phyloP scores from a whole-genome alignment of 352 stramenopile genomes.

The Phytopythium kandeliae region DNA sequence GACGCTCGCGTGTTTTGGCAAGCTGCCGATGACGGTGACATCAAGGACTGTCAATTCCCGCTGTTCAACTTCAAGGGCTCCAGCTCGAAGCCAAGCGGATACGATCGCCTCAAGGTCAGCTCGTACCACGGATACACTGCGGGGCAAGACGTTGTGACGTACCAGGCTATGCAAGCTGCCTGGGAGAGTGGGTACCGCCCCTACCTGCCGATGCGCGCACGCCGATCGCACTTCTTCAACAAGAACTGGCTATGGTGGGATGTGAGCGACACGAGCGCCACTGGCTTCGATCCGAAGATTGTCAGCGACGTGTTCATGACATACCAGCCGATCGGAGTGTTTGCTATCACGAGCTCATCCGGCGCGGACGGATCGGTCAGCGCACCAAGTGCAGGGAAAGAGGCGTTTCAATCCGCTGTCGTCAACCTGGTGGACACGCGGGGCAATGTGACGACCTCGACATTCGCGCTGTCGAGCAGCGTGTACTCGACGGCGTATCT shows the following conservation, averaged over 20 bases:
- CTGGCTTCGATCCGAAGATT: constrained; percentile 33
- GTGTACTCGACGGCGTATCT: constrained; percentile 15
- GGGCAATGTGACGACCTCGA: constrained; percentile 14
- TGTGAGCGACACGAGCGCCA: constrained; percentile 23
- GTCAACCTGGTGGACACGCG: constrained; percentile 14
- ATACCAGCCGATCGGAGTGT: constrained; percentile 56
- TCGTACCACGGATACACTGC: constrained; percentile 33
- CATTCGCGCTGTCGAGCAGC: constrained; percentile 14
- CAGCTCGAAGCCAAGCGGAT: constrained; percentile 15
- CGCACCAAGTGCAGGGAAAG: constrained; percentile 13
- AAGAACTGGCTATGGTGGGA: constrained; percentile 61
- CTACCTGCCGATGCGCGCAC: constrained; percentile 58
- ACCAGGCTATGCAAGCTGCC: constrained; percentile 45
- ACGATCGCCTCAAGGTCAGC: constrained; percentile 16
- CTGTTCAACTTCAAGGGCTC: constrained; percentile 46
- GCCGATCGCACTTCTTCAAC: constrained; percentile 64
- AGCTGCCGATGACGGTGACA: constrained; percentile 30
- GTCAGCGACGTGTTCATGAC: constrained; percentile 33
- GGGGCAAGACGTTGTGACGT: constrained; percentile 21
- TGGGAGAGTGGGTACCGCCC: constrained; percentile 46
- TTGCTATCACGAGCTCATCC: constrained; percentile 21
- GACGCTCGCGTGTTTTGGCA: constrained; percentile 56
- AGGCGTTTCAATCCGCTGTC: constrained; percentile 14
- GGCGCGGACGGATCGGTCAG: constrained; percentile 14
- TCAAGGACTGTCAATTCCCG: constrained; percentile 58